These are phyloP conservation scores for Lentinula aciculospora DNA, from an alignment of 768 basidiomycete species.

Conservation along the genomic window DNA sequence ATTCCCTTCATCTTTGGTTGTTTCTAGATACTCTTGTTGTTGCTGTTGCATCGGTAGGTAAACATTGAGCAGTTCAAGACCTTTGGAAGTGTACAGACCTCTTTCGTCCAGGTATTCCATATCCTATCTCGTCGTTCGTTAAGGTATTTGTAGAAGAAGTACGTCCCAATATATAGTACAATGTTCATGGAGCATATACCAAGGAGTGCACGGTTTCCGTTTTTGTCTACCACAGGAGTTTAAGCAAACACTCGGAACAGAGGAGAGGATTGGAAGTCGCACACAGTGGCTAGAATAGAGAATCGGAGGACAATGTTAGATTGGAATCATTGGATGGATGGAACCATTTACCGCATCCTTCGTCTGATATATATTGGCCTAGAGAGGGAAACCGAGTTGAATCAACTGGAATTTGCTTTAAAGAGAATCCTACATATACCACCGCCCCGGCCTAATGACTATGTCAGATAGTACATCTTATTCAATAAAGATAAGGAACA, in stretches of 20 bases:
- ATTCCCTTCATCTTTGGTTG: slow-evolving; percentile 59
- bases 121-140: slow-evolving; percentile 43
- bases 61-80: background rate
- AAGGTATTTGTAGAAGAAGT: slow-evolving; percentile 48
- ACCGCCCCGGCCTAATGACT: slow-evolving; percentile 34
- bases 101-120: slow-evolving; percentile 44
- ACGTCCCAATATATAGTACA: slow-evolving; percentile 41
- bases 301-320: background rate
- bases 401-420: background rate
- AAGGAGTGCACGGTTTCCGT: slow-evolving; percentile 53
- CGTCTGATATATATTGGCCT: slow-evolving; percentile 51
- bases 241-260: too few species aligned
- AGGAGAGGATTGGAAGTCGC: slow-evolving; percentile 10
- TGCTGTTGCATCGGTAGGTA: slow-evolving; percentile 28
- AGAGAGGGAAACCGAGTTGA: slow-evolving; percentile 3
- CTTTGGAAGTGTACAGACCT: slow-evolving; percentile 26
- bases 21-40: slow-evolving; percentile 51
- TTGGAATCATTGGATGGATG: background rate
- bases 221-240: slow-evolving; percentile 47
- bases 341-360: slow-evolving; percentile 36
- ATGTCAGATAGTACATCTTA: background rate
- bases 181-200: slow-evolving; percentile 52
- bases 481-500: background rate
- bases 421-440: slow-evolving; percentile 30
- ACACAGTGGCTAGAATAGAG: slow-evolving; percentile 26